phyloP scores from a whole-genome alignment of 106 monocot species.

The Amphibolis antarctica region DNA sequence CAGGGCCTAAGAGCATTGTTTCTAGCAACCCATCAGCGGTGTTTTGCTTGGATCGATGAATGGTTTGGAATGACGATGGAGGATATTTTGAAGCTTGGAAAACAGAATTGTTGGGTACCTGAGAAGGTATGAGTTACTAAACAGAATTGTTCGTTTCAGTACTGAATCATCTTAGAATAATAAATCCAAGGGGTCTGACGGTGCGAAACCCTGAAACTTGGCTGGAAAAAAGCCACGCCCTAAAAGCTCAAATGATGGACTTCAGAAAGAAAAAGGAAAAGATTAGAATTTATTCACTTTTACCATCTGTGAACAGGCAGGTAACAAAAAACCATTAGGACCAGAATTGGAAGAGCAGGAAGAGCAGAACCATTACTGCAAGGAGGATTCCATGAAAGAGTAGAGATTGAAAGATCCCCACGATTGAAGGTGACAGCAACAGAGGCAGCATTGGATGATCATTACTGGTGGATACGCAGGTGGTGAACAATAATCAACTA shows the following conservation, averaged over 20 bases:
- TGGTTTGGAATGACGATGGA: conserved; percentile 51
- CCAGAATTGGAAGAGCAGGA: neutral
- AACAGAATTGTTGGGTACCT: conserved; percentile 23
- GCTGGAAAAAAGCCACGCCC: neutral
- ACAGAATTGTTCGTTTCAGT: neutral
- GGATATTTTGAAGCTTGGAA: conserved; percentile 32
- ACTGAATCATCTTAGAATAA: neutral
- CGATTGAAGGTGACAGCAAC: neutral
- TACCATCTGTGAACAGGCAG: neutral
- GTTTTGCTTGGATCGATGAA: conserved; percentile 54
- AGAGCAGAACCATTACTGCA: neutral
- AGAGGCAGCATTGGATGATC: too few relatives aligned
- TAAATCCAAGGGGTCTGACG: neutral
- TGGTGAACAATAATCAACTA: too few relatives aligned
- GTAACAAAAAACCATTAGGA: neutral
- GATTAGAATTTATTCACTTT: neutral
- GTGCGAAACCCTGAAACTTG: neutral
- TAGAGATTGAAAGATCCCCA: neutral
- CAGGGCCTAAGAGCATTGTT: conserved; percentile 49
- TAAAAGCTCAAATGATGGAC: neutral
- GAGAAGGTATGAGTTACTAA: conserved; percentile 19
- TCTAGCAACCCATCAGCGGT: conserved; percentile 36
- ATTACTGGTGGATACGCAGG: too few relatives aligned
- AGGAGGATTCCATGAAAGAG: neutral
- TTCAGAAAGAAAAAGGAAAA: neutral